Evolutionary conservation across 345 rosid species (phyloP), one percentile per base, ranked within the genome.

Genomic region (Barbarea vulgaris): DNA sequence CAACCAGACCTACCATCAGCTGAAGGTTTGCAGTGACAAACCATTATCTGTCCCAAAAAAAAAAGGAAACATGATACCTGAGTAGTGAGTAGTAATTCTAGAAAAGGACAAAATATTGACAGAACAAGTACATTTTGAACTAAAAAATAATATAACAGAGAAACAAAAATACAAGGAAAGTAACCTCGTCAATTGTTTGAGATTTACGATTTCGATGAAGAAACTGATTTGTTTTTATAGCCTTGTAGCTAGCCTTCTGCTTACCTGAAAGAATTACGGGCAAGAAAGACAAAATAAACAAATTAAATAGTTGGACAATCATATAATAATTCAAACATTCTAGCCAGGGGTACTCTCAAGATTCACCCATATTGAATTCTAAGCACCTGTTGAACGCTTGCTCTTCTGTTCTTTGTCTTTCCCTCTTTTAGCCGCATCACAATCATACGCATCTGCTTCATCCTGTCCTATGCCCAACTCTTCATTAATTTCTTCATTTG

Each of bases 111-210:
- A 55, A 33, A 64, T 25, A 42, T 10, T 37, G 46, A 47, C 17
- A 71, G 41, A 44, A 52, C 39, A 66, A 24, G 11, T 33, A 65
- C 68, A 51, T 46, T 50, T 65, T 50, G 47, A 31, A 60, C 39
- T 46, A 51, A 4, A 19, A 28, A 34, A 53, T 42, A 67, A 31
- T 48, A 15, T 36, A 70, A 61, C 36, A 62, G 48, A 30, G 9
- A 65, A 48, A 24, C 54, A 72, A 59, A 59, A 44, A 52, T 18
- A 51, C 58, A 58, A 67, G 22, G 55, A 70, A 70, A 79, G 5
- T 30, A 59, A 95, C 99, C 98, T 95, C 99, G 68, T 95, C 99
- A 25, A 95, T 95, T 70, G 93, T 87, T 82, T 90, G 99, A 68
- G 85, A 82, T 85, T 86, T 92, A 67, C 94, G 91, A 64, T 82